Evolutionary conservation across 2,329 filamentous ascomycete species (phyloP).

Genomic region (Ascochyta fabae): DNA sequence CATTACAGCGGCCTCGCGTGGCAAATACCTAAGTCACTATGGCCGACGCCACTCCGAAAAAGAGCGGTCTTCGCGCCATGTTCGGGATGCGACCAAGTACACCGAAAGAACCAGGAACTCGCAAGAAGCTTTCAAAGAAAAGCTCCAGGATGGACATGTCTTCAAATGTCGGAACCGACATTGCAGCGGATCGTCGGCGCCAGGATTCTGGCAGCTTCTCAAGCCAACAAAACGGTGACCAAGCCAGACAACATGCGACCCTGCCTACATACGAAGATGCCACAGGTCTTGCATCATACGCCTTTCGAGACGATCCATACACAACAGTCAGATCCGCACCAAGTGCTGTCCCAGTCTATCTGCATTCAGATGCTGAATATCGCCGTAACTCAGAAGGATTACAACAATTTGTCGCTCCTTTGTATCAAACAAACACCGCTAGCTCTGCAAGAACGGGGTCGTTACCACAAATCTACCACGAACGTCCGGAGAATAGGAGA

Average conservation of each 20-base stretch:
- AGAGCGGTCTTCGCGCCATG: slow-evolving; percentile 29
- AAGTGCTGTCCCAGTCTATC: slow-evolving; percentile 1
- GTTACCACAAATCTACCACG: slow-evolving; percentile 21
- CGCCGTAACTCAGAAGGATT: slow-evolving; percentile 35
- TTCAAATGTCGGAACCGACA: slow-evolving; percentile 15
- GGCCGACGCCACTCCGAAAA: slow-evolving; percentile 28
- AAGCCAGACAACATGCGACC: slow-evolving; percentile 8
- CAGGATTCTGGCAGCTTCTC: slow-evolving; percentile 37
- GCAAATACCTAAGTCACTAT: slow-evolving; percentile 15
- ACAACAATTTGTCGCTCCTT: slow-evolving; percentile 29
- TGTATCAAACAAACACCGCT: slow-evolving; percentile 24
- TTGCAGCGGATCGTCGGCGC: slow-evolving; percentile 20
- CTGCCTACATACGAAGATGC: slow-evolving; percentile 23
- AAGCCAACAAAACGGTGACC: slow-evolving; percentile 23
- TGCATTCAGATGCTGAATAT: slow-evolving; percentile 25
- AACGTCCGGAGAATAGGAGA: slow-evolving; percentile 1
- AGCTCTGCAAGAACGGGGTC: slow-evolving; percentile 24
- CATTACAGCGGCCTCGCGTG: not conserved
- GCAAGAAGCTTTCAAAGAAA: slow-evolving; percentile 36
- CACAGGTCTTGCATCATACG: slow-evolving; percentile 10
- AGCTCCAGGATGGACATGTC: slow-evolving; percentile 21
- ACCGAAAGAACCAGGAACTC: slow-evolving; percentile 23
- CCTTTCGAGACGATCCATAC: slow-evolving; percentile 29
- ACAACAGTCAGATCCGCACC: slow-evolving; percentile 13
- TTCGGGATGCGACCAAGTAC: slow-evolving; percentile 27